Conservation (phyloP, 208 protist species). For the Leishmania tropica region DNA sequence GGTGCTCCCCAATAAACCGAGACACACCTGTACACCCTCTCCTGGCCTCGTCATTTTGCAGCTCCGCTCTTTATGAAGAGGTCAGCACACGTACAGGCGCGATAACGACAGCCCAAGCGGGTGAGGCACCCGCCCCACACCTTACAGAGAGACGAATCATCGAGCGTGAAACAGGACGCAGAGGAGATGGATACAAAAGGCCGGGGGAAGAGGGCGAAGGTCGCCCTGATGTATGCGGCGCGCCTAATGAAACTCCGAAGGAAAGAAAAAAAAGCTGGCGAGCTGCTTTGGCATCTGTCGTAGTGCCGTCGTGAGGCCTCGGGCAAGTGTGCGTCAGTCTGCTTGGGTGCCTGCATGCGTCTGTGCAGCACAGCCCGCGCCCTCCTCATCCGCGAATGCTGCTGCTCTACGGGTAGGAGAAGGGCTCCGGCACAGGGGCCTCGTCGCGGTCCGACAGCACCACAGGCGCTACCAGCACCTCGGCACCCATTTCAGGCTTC, state of each 20-base stretch:
- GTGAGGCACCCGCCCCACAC: background rate
- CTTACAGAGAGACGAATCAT: background rate
- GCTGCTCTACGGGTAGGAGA: conserved; percentile 67
- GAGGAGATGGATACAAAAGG: background rate
- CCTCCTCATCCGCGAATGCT: background rate
- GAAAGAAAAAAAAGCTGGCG: background rate
- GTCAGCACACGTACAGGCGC: background rate
- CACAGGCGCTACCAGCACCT: conserved; percentile 54
- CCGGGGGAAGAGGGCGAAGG: background rate
- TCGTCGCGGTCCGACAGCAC: conserved; percentile 53
- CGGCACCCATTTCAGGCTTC: conserved; percentile 55
- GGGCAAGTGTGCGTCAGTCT: background rate
- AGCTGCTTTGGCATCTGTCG: background rate
- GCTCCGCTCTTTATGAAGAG: background rate
- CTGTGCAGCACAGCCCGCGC: background rate
- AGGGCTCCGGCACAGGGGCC: conserved; percentile 76
- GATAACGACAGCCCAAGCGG: background rate
- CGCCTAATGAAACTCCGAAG: background rate
- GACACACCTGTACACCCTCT: background rate
- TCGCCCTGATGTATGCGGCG: background rate
- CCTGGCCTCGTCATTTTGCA: background rate
- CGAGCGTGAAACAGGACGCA: background rate
- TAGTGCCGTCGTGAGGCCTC: background rate
- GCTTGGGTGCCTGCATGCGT: background rate
- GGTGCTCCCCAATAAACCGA: too few relatives aligned